Base-by-base conservation (phyloP, 106 monocot species). In the Dioscorea zingiberensis region DNA sequence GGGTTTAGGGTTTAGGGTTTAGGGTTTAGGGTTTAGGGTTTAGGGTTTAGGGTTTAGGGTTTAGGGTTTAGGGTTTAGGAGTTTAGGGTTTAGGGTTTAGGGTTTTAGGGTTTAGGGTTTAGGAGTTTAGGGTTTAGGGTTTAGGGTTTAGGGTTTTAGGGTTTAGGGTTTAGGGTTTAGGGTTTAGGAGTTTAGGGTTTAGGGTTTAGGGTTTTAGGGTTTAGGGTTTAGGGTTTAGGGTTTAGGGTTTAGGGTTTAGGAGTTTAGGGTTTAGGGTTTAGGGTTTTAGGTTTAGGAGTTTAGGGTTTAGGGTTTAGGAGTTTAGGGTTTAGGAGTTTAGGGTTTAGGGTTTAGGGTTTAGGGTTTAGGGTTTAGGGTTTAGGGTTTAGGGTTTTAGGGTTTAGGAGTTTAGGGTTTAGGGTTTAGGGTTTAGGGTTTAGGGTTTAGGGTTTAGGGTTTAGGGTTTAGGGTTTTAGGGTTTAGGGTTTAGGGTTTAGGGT, bases 1-100 rank as follows among this genome's bases (percentile, higher is more conserved):
- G 77, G 77, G 71, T 77, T 77, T 71, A 65, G 71, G 74, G 74
- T 77, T 77, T 71, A 70, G 77, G 77, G 71, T 77, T 77, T 71
- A 70, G 77, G 71, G 71, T 77, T 77, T 71, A 70, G 77, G 71
- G 62, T 59, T 76, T 61, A 46, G 75, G 76, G 62, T 70, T 77
- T 64, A 57, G 77, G 77, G 63, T 77, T 77, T 65, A 65, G 77
- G 77, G 70, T 77, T 77, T 71, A 70, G 77, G 77, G 70, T 77
- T 77, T 71, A 64, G 77, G 77, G 70, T 77, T 77, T 71, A 64
- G 71, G 77, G 71, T 70, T 77, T 71, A 64, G 76, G 69, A n/a
- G 61, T 71, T 77, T 49, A 55, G 77, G 77, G 46, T 77, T 77
- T 65, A 60, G 71, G 77, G 57, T 58, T 71, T 77, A 47, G 56